Base-by-base conservation (phyloP, 2,329 filamentous ascomycete species). In the Clonostachys rosea region DNA sequence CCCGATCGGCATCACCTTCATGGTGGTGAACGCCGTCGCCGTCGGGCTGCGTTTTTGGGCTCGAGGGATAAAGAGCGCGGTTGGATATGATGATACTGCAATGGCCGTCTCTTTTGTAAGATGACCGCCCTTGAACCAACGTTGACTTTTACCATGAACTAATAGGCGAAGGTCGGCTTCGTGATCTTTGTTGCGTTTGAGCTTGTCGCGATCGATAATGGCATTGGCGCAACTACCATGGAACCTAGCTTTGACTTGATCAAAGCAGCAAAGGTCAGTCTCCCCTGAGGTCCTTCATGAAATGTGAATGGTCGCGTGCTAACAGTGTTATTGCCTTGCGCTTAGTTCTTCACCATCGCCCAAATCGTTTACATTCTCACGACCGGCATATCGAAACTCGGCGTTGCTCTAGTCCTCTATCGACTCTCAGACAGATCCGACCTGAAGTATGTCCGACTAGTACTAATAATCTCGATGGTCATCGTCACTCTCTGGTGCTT, bases 361-460 rank as follows among this genome's bases (percentile, higher is more conserved):
- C 40, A 34, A 10, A 47, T 47, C 40, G 43, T 44, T 16, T 44
- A 44, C 17, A 44, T 44, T 17, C 43, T 44, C 30, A 35, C 30
- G 14, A 35, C 30, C 7, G 43, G 14, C 10, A n/a, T 44, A 14
- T 44, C 43, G 10, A 44, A 44, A 36, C 20, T 44, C 17, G 43
- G 43, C 14, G 30, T 47, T 43, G 37, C 37, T 30, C 40, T 36
- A 9, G 45, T 42, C 6, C 37, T 47, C 20, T 30, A 41, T 34
- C 37, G 37, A n/a, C 45, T 47, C 16, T 41, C 40, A 7, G 37
- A 33, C 14, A 40, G 45, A 13, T 41, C 40, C 14, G 45, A 35
- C 9, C 24, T 30, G 24, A 30, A 30, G 9, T 9, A 30, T 4
- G 10, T 30, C 24, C 24, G 24, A 30, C 24, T 30, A 8, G 24